These are phyloP conservation scores for Suillus cothurnatus DNA, from an alignment of 768 basidiomycete species.

Conservation along the genomic window DNA sequence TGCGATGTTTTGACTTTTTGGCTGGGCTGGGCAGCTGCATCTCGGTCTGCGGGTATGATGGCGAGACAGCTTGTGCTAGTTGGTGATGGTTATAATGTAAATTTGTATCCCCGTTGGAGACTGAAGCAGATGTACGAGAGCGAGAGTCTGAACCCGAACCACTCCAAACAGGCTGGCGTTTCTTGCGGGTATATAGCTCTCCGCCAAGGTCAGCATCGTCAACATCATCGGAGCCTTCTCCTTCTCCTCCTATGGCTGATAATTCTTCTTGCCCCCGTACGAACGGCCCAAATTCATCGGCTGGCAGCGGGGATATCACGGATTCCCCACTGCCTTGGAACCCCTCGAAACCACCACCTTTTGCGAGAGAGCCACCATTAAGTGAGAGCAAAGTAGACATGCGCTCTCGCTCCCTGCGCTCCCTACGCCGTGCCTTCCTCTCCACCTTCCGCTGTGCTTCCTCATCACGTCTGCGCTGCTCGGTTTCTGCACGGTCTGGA, in stretches of 20 bases:
- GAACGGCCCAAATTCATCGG: slow-evolving; percentile 32
- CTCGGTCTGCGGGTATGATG: slow-evolving; percentile 29
- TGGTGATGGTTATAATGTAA: slow-evolving; percentile 29
- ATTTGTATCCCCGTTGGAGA: slow-evolving; percentile 30
- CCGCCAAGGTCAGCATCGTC: slow-evolving; percentile 67
- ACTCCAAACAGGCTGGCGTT: slow-evolving; percentile 33
- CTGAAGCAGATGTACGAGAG: slow-evolving; percentile 60
- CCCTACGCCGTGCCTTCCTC: slow-evolving; percentile 45
- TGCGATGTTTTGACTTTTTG: slow-evolving; percentile 20
- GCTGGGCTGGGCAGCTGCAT: slow-evolving; percentile 27
- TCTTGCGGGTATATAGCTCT: slow-evolving; percentile 48
- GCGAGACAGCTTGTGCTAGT: slow-evolving; percentile 24
- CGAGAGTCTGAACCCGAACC: slow-evolving; percentile 57
- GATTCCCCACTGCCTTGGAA: slow-evolving; percentile 57
- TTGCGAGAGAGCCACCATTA: slow-evolving; percentile 27
- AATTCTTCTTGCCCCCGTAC: slow-evolving; percentile 16
- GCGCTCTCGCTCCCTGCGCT: slow-evolving; percentile 47
- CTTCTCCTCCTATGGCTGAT: slow-evolving; percentile 2
- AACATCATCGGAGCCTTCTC: slow-evolving; percentile 32
- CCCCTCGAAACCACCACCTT: slow-evolving; percentile 57
- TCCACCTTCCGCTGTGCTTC: slow-evolving; percentile 50
- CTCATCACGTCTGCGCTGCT: slow-evolving; percentile 36
- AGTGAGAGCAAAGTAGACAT: slow-evolving; percentile 34
- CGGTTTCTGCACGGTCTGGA: slow-evolving; percentile 36
- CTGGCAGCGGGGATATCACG: not conserved